Base-by-base conservation (phyloP, 441 rosid species). In the Eruca vesicaria region DNA sequence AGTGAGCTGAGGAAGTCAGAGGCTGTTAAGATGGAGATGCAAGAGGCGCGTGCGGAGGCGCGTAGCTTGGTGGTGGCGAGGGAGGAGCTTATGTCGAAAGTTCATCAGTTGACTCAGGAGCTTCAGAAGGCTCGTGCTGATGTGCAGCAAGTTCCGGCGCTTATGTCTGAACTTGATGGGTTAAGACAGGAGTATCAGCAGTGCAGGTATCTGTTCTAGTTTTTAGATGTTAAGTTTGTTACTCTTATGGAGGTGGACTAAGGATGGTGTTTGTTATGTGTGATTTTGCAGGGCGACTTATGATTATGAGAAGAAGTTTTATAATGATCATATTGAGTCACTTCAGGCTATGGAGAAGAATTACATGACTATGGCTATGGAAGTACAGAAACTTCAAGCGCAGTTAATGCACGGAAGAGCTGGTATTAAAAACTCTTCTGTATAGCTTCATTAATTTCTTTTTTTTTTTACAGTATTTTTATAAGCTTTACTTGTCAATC, bases 261-360 rank as follows among this genome's bases (percentile, higher is more conserved):
- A 59, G 26, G 45, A 58, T 56, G 53, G 60, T 36, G 6, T 69
- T 65, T 66, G 52, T 69, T 62, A 21, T 55, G 35, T 83, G 58
- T n/a, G 69, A 63, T 58, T 36, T 82, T 1, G 80, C 90, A 96
- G 99, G 88, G 84, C 86, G 67, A 88, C 97, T 3, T 96, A 84
- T 76, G 99, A 96, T 53, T 86, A 84, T 64, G 99, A 96, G 79
- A 91, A 90, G 87, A 93, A 89, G 81, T 80, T 88, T 79, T 96
- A 90, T 79, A 90, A 79, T 53, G 99, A 93, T 82, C 98, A 96
- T 84, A 91, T 91, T 4, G 96, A 93, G 82, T 91, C 95, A 67
- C 97, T 93, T 80, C 97, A 93, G 79, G 90, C 83, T 28, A 91
- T 96, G 99, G 94, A 93, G 83, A 87, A 90, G 79, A 90, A 91